Percentiles rank a stretch among this genome's conserved stretches.
These are phyloP conservation scores for Aspergillus clavatus DNA, from an alignment of 2,329 filamentous ascomycete species.

Conservation along the genomic window DNA sequence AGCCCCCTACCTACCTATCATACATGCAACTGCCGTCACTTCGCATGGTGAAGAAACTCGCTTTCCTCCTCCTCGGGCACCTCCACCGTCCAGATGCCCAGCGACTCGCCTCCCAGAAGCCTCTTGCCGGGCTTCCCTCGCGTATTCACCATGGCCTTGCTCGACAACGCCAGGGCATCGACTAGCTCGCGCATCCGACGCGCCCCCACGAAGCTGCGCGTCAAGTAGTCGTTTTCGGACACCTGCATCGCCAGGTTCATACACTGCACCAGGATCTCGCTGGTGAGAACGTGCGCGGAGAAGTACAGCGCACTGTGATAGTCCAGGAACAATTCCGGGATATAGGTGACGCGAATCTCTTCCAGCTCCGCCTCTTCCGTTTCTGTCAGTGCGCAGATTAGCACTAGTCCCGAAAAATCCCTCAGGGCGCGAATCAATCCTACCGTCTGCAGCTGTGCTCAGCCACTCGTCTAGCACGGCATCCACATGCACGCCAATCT, in stretches of 20 bases:
- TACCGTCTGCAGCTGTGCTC: conserved; percentile 52
- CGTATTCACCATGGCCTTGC: conserved; percentile 62
- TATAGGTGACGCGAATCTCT: conserved; percentile 67
- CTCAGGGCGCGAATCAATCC: conserved; percentile 19
- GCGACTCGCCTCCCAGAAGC: conserved; percentile 31
- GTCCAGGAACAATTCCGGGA: conserved; percentile 79
- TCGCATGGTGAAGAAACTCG: conserved; percentile 9
- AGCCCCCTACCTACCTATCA: conserved; percentile 4
- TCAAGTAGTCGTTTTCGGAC: conserved; percentile 62
- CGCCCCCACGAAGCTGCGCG: conserved; percentile 58
- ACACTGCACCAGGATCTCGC: conserved; percentile 72
- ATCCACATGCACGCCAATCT: conserved; percentile 53
- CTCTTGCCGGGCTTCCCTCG: conserved; percentile 42
- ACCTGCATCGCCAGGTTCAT: conserved; percentile 85
- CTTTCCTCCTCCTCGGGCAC: conserved; percentile 23
- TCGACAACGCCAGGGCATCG: conserved; percentile 69
- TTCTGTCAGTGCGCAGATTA: conserved; percentile 30
- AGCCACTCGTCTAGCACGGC: conserved; percentile 63
- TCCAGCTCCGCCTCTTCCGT: conserved; percentile 58
- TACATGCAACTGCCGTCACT: conserved; percentile 2
- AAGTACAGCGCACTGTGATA: conserved; percentile 79
- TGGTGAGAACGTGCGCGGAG: conserved; percentile 66
- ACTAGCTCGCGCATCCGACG: conserved; percentile 71
- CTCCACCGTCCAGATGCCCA: conserved; percentile 38
- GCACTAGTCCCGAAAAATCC: not conserved